Base-by-base conservation (phyloP, 805 yeast species). In the Kodamaea kaohsiungensis region DNA sequence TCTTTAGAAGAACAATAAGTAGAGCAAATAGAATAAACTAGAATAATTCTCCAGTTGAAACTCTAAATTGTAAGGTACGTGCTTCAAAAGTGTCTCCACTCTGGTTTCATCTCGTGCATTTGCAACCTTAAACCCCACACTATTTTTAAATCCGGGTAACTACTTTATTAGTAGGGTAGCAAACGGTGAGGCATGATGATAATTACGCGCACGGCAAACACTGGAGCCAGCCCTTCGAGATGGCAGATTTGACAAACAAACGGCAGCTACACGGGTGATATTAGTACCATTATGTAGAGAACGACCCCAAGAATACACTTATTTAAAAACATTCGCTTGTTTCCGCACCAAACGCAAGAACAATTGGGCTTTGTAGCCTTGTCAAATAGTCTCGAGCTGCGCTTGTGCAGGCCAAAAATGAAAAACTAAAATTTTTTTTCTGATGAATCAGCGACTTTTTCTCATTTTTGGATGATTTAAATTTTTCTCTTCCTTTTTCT, bases 401-500 rank as follows among this genome's bases (percentile, higher is more conserved):
- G 35, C 35, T 30, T 30, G 35, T 30, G 35, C 35, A 30, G 35
- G 35, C 35, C 35, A 10, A 10, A 30, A 30, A 30, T 30, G 35
- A 30, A 30, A 30, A 30, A 30, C 35, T 30, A 30, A 30, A 30
- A 30, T 30, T 30, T 30, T 30, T 30, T 30, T 30, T 30, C 35
- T 30, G 27, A 22, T 25, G 47, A 25, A 25, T 43, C 47, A 43
- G 47, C 47, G 47, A 43, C 25, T 43, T 43, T 43, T 30, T 30
- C 35, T 30, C 35, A 30, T 8, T 30, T 30, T 30, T 30, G 35
- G 35, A 5, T 30, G 35, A 30, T 40, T 40, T 40, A 40, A 40
- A 40, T 52, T 56, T 52, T 56, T 56, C 59, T 64, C 58, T 61
- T 59, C 50, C 57, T 54, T 56, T 58, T 59, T 56, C 60, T 56